Base-by-base conservation (phyloP, 2,329 filamentous ascomycete species). In the Emmonsiellopsis sp. region DNA sequence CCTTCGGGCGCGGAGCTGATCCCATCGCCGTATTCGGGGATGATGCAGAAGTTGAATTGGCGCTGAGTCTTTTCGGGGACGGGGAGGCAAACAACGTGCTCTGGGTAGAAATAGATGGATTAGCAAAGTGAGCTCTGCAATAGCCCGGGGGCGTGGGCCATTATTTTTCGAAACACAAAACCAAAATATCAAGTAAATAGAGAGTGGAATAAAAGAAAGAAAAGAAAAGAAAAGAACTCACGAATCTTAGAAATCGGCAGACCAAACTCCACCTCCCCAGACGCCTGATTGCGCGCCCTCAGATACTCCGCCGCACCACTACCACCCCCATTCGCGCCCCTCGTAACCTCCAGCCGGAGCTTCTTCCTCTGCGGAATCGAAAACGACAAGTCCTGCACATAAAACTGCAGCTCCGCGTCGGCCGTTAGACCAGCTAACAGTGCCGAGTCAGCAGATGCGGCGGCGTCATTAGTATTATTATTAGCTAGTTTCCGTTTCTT, bases 51-150 rank as follows among this genome's bases (percentile, higher is more conserved):
- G 60, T 82, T 83, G 67, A 79, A 79, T 60, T 83, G 80, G 52
- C 79, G 77, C 56, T 82, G 78, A 3, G 80, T 75, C 62, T 84
- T 85, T 60, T 85, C 82, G 5, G 82, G 82, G 2, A 85, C 77
- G 0, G 82, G 81, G 40, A 85, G 71, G 60, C 80, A 82, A 58
- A 84, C 73, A 49, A 80, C 71, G 62, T 84, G 77, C 51, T 80
- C 79, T 71, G 39, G 31, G 40, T 27, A 49, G 39, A 9, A 13
- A 27, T 27, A 27, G 21, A 27, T 5, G 21, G 21, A 27, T 27
- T 27, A 27, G 21, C 21, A 27, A 27, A 5, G 2, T 27, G 21
- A 27, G 21, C 5, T 27, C 21, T 27, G 5, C 21, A 27, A 3
- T 27, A 27, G 5, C 21, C 2, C 21, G 21, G 21, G 21, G 21